Conservation (phyloP, 306 rosid genomes). For the Senna siamea region DNA sequence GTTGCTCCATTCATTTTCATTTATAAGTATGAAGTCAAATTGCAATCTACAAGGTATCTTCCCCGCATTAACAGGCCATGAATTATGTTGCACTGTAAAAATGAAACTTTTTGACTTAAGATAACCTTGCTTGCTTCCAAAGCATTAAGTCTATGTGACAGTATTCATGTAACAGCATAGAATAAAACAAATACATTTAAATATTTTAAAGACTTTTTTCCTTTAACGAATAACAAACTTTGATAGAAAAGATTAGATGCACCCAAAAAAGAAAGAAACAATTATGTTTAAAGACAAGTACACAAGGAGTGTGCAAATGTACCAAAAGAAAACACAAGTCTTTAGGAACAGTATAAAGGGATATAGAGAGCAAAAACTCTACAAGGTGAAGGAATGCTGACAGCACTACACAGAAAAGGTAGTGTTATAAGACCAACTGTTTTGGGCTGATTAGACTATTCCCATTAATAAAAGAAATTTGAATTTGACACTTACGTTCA, state of each 20-base stretch:
- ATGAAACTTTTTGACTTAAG: background rate
- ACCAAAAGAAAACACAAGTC: no score
- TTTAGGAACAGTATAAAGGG: no score
- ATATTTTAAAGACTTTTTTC: no score
- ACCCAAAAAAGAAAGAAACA: background rate
- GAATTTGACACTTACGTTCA: no score
- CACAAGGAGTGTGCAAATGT: no score
- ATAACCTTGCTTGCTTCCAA: conserved; percentile 29
- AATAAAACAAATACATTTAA: conserved; percentile 1
- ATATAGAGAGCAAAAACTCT: no score
- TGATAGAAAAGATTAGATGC: conserved; percentile 10
- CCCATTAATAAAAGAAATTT: no score
- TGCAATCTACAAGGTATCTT: background rate
- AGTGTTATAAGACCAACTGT: no score
- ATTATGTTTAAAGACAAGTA: no score
- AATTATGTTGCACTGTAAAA: conserved; percentile 13
- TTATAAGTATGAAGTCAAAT: conserved; percentile 21
- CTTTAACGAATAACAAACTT: background rate
- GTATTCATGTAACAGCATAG: background rate
- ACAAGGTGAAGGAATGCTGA: no score
- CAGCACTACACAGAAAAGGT: no score
- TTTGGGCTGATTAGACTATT: no score
- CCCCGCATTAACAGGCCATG: background rate
- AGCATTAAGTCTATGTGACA: background rate
- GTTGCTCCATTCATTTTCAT: background rate